Evolutionary conservation across 805 yeast genomes (phyloP), one percentile per base, ranked within the genome.

Genomic region (Saccharomycopsis fibuligera): DNA sequence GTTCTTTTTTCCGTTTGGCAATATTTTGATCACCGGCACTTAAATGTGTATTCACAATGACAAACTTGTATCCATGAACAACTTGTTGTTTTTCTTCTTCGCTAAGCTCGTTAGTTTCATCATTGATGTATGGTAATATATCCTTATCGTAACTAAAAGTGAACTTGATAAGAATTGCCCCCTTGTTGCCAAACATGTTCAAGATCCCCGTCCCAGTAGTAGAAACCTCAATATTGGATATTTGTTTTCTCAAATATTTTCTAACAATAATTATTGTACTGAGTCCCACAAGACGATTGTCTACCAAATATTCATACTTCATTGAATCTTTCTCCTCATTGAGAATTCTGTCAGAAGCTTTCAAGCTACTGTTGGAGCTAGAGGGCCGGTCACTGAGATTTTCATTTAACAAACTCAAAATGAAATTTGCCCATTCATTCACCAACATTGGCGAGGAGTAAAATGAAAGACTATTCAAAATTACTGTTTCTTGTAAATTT

Each of bases 181-280:
- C 85, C 56, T 79, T 79, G 61, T 79, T 79, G 16, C 82, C 83
- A 76, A 81, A 79, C 22, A 70, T 56, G 23, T 78, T 72, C 44
- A 79, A 58, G 35, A 78, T 68, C 0, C 84, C 84, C 0, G 83
- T 72, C 0, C 84, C 83, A 5, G 79, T 65, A 0, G 79, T 68
- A 2, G 67, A 62, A 3, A 67, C 64, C 17, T 61, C 60, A 4
- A 76, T 47, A 17, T 64, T 55, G 1, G 69, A 61, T n/a, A 78
- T 62, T 51, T 75, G 73, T 1, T 60, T 53, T 4, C 56, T 58
- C 2, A 74, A 43, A 3, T 61, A 58, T 2, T 57, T 50, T 16
- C 60, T 59, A 2, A 69, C 66, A n/a, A 76, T 58, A 10, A 77
- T 58, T 6, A 78, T 63, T 2, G 78, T 68, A 27, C 76, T 71